phyloP scores from a whole-genome alignment of 257 asterid species.

The Solanum medicagineum region DNA sequence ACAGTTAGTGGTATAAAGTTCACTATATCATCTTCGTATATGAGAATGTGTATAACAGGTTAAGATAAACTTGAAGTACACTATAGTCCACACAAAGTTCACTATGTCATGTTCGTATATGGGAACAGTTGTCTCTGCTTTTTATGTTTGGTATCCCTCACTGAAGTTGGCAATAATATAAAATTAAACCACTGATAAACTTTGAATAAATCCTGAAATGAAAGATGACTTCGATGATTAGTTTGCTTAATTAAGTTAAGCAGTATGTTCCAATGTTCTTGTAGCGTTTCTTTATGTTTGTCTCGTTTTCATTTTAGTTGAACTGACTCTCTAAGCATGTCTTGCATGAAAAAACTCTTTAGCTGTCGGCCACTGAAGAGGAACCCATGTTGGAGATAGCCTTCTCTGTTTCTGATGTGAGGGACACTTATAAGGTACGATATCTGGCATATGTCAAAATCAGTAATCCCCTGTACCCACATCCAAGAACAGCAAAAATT shows the following conservation, averaged over 20 bases:
- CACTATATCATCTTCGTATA: background rate
- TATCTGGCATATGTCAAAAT: background rate
- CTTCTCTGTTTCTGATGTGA: conserved; percentile 49
- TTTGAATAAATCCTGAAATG: background rate
- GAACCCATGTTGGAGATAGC: conserved; percentile 32
- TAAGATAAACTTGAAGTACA: background rate
- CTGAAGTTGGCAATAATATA: background rate
- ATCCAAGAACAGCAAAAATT: background rate
- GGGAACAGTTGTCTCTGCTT: background rate
- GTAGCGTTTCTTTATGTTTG: background rate
- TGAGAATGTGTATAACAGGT: background rate
- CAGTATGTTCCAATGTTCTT: background rate
- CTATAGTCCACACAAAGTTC: background rate
- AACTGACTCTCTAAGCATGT: background rate
- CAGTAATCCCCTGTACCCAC: background rate
- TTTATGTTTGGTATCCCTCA: background rate
- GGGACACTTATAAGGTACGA: conserved; percentile 57
- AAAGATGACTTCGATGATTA: background rate
- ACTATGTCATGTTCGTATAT: background rate
- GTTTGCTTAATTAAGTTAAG: background rate
- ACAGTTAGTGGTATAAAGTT: background rate
- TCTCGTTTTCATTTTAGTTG: background rate
- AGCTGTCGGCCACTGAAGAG: conserved; percentile 38
- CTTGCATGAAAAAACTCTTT: conserved; percentile 3
- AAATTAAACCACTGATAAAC: background rate